Evolutionary conservation across 2,329 filamentous ascomycete genomes (phyloP).

Genomic region (Aspergillus sp.): DNA sequence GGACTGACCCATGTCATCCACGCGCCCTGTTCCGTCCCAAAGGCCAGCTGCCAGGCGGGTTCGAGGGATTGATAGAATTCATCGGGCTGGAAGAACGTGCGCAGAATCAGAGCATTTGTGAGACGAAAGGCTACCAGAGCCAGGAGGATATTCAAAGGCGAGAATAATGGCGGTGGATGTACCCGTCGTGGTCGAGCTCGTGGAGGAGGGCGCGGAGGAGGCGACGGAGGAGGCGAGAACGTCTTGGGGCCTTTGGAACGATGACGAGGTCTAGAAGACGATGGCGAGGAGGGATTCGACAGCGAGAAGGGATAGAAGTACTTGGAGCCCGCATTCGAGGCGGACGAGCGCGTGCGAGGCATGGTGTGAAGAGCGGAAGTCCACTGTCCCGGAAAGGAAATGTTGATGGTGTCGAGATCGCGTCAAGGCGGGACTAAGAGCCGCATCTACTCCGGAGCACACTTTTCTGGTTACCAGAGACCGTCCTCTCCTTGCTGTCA

Average conservation of each 20-base stretch:
- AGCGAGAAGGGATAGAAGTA: slow-evolving; percentile 6
- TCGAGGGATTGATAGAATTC: slow-evolving; percentile 96
- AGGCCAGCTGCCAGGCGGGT: slow-evolving; percentile 83
- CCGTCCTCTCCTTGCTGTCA: too few relatives aligned
- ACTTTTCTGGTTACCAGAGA: too few relatives aligned
- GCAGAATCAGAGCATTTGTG: slow-evolving; percentile 66
- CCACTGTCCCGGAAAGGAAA: too few relatives aligned
- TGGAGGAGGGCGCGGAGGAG: slow-evolving; percentile 7
- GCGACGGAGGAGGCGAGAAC: slow-evolving; percentile 2
- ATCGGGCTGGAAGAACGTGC: slow-evolving; percentile 96
- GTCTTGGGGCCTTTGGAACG: slow-evolving; percentile 3
- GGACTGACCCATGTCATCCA: slow-evolving; percentile 89
- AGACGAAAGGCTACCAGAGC: slow-evolving; percentile 60
- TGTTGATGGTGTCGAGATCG: too few relatives aligned
- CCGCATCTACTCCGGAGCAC: too few relatives aligned
- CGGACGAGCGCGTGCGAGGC: too few relatives aligned
- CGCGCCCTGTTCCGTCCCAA: slow-evolving; percentile 66
- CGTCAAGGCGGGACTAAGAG: too few relatives aligned
- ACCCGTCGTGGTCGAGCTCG: background rate
- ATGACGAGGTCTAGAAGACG: slow-evolving; percentile 20
- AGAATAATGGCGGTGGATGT: background rate
- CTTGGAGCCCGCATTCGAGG: too few relatives aligned
- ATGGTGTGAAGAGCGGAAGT: too few relatives aligned
- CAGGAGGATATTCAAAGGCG: slow-evolving; percentile 24
- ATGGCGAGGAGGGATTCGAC: background rate